A percentile compares a stretch with the other conserved stretches of the same genome.
Conservation (phyloP, 1,284 basidiomycete species). For the Malassezia obtusa region DNA sequence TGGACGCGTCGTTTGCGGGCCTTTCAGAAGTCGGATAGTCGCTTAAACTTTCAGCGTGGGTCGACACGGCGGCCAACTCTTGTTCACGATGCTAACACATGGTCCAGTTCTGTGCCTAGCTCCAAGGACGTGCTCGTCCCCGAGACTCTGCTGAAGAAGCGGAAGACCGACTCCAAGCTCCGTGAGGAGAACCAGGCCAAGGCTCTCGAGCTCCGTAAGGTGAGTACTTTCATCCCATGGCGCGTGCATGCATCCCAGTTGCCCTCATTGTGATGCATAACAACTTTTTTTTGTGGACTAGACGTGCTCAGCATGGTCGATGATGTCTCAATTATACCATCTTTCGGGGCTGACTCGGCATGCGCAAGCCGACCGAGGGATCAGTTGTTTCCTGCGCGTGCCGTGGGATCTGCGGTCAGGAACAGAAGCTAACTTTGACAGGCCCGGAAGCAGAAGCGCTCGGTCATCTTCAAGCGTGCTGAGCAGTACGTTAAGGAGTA, state of each 20-base stretch:
- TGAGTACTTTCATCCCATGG: constrained; percentile 48
- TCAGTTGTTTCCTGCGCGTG: too few relatives aligned
- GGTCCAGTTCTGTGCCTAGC: constrained; percentile 40
- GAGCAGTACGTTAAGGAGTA: constrained; percentile 99
- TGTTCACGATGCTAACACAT: not conserved
- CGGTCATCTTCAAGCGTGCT: constrained; percentile 98
- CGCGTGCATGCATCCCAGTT: not conserved
- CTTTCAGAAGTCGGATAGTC: not conserved
- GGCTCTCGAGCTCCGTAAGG: constrained; percentile 81
- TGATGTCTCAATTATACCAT: constrained; percentile 48
- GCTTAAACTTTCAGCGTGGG: not conserved
- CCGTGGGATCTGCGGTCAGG: too few relatives aligned
- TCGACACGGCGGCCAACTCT: not conserved
- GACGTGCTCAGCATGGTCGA: constrained; percentile 24
- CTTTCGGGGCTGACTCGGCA: constrained; percentile 46
- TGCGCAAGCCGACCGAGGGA: not conserved
- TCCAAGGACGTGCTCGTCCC: constrained; percentile 44
- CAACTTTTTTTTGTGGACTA: constrained; percentile 38
- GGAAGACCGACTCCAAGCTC: constrained; percentile 94
- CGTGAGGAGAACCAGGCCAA: constrained; percentile 87
- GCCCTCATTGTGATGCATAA: constrained; percentile 30
- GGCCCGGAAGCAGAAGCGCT: constrained; percentile 58
- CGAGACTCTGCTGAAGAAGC: constrained; percentile 57
- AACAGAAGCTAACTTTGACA: constrained; percentile 3
- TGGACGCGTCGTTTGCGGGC: not conserved